Evolutionary conservation across 2,329 filamentous ascomycete genomes (phyloP).

Genomic region (Stenocarpella maydis): DNA sequence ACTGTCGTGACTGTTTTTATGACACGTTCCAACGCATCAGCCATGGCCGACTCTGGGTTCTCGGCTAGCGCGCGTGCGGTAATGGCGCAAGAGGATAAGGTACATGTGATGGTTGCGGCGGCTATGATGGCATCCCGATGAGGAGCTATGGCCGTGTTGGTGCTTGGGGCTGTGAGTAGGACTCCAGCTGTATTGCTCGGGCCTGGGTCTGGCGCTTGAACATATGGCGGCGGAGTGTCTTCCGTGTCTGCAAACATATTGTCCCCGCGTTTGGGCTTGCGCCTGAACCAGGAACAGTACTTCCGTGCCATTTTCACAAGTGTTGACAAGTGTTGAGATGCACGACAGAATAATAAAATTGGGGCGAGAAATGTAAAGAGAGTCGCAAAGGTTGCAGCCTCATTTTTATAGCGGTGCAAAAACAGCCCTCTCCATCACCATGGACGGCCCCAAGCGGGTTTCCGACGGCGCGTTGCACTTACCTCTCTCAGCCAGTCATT

Average conservation of each 20-base stretch:
- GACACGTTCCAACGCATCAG: neutral
- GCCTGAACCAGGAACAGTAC: neutral
- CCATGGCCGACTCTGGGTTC: neutral
- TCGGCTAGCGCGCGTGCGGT: neutral
- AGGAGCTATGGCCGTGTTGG: neutral
- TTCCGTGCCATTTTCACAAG: neutral
- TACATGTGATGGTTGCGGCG: neutral
- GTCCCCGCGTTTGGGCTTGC: neutral
- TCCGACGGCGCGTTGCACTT: neutral
- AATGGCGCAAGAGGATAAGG: neutral
- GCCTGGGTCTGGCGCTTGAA: neutral
- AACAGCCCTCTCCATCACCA: neutral
- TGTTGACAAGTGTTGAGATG: neutral
- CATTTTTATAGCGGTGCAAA: neutral
- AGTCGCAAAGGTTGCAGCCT: neutral
- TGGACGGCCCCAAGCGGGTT: neutral
- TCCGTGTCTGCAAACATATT: neutral
- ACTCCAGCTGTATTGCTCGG: neutral
- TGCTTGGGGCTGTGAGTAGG: neutral
- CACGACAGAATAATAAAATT: neutral
- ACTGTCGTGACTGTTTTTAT: neutral
- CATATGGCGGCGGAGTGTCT: neutral
- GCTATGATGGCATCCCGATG: slow-evolving; percentile 1
- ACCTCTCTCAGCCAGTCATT: neutral
- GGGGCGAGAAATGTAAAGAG: neutral